Evolutionary conservation across 2,329 filamentous ascomycete species (phyloP), one percentile per base, ranked within the genome.

Genomic region (Aspergillus vadensis): DNA sequence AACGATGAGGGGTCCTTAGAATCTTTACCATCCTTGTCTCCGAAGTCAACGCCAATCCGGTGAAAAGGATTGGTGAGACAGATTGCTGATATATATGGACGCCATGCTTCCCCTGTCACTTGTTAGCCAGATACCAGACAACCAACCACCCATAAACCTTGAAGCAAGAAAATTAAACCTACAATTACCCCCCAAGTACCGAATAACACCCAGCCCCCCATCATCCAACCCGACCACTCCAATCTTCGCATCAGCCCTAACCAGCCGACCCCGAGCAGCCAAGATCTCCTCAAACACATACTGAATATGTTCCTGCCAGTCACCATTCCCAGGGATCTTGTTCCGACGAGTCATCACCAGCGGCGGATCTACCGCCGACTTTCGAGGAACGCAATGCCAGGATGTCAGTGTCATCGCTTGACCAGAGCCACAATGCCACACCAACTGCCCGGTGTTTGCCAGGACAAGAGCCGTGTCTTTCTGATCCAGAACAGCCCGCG

Each of bases 361-460:
- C 2, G 83, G 81, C 3, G 77, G 72, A 62, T 91, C 86, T 10
- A 88, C 86, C 2, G 87, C 82, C 51, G 86, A 90, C 59, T 82
- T 80, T 67, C 88, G 83, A 1, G 88, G 87, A 48, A 89, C 76
- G 1, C 80, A 81, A 7, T 80, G 71, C 81, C 88, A 90, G 3
- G 82, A 83, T 0, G 72, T 70, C 1, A 82, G 72, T 1, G 85
- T 90, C 62, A 96, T 80, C 0, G 86, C 81, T 52, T 84, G 82
- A 55, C 82, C 77, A 1, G 82, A 82, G 55, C 85, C 82, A 43
- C 90, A 86, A 73, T 90, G 91, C 88, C 91, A 97, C 68, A 88
- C 80, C 17, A 91, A 79, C 76, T 96, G 88, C 4, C 91, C 91
- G 4, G 86, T 81, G 72, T 97, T 97, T 49, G 91, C 85, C 25